Evolutionary conservation across 2,329 filamentous ascomycete species (phyloP).

Genomic region (Neonectria neomacrospora): DNA sequence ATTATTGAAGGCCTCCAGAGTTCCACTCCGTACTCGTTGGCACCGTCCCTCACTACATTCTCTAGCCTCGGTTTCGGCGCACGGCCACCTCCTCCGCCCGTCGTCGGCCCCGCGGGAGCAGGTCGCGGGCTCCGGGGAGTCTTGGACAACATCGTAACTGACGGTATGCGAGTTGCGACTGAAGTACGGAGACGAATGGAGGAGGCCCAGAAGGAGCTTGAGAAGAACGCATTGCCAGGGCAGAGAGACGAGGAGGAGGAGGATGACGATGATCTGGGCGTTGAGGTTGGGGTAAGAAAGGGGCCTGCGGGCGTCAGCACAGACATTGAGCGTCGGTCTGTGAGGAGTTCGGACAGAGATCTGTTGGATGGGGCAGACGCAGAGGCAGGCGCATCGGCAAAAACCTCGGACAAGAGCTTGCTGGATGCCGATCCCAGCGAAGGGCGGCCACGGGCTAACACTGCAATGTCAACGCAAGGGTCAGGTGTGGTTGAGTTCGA

Average conservation of each 20-base stretch:
- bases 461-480: conserved; percentile 44
- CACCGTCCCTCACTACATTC: conserved; percentile 85
- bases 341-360: conserved; percentile 75
- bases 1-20: conserved; percentile 73
- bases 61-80: conserved; percentile 73
- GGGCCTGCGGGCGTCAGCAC: conserved; percentile 53
- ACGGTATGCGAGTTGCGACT: conserved; percentile 94
- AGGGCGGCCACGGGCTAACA: conserved; percentile 43
- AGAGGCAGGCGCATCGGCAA: conserved; percentile 64
- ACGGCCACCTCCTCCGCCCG: conserved; percentile 52
- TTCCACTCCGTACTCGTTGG: conserved; percentile 45
- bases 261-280: conserved; percentile 66
- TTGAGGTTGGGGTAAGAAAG: conserved; percentile 55
- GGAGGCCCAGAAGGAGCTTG: conserved; percentile 91
- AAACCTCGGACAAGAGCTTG: conserved; percentile 48
- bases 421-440: conserved; percentile 48
- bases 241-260: conserved; percentile 77
- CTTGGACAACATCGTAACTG: conserved; percentile 95
- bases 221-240: conserved; percentile 78
- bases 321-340: conserved; percentile 71
- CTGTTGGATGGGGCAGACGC: conserved; percentile 80
- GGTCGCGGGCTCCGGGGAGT: conserved; percentile 88
- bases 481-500: conserved; percentile 58
- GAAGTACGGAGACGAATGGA: conserved; percentile 95
- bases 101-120: conserved; percentile 56